These are phyloP conservation scores for Calonectria multiphialidica DNA, from an alignment of 2,329 filamentous ascomycete species.

Conservation along the genomic window DNA sequence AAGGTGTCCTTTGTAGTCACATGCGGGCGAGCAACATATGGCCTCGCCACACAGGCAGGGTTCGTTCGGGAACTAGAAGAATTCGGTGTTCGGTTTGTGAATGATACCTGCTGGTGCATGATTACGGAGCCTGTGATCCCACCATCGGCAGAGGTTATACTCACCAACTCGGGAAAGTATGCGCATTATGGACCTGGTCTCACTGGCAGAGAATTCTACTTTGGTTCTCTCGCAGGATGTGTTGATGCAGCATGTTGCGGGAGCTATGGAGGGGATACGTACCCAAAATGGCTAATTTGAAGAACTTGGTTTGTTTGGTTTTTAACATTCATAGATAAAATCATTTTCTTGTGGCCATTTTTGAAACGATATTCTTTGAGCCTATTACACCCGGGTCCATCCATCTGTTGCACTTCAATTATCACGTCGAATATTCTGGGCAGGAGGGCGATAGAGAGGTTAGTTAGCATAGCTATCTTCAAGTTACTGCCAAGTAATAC, in stretches of 20 bases:
- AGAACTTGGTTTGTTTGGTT: too few species aligned
- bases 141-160: not conserved
- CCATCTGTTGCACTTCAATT: too few species aligned
- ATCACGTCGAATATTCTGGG: too few species aligned
- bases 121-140: constrained; percentile 10
- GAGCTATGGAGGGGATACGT: not conserved
- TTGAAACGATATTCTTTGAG: too few species aligned
- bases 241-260: not conserved
- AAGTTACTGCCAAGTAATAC: too few species aligned
- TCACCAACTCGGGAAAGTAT: constrained; percentile 16
- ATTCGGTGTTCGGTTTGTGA: constrained; percentile 4
- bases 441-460: too few species aligned
- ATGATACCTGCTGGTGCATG: constrained; percentile 19
- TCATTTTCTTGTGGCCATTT: too few species aligned
- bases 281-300: not conserved
- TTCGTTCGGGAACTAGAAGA: not conserved
- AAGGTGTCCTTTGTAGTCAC: not conserved
- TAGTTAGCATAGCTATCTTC: too few species aligned
- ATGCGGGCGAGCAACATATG: not conserved
- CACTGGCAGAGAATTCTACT: not conserved
- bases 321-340: too few species aligned
- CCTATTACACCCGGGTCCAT: too few species aligned
- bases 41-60: not conserved
- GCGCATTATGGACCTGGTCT: constrained; percentile 14
- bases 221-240: not conserved